Conservation (phyloP, 2,329 filamentous ascomycete genomes). For the Zymoseptoria crescenta region DNA sequence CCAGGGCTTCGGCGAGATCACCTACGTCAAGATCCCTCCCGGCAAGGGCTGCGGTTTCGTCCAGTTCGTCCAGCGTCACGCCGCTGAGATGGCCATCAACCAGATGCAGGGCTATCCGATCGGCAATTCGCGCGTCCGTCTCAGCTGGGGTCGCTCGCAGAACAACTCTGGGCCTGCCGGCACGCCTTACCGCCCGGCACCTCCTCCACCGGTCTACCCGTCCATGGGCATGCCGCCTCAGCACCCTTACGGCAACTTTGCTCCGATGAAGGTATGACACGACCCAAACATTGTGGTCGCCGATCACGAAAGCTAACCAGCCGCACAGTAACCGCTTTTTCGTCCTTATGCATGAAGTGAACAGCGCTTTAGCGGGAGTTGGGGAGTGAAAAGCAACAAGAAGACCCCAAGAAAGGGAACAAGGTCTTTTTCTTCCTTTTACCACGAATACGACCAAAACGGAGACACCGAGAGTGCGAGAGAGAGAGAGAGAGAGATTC, state of each 20-base stretch:
- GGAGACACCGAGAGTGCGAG: background rate
- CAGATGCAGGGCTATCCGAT: conserved; percentile 99
- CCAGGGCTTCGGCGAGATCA: conserved; percentile 98
- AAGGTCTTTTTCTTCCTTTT: conserved; percentile 8
- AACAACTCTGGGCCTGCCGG: conserved; percentile 97
- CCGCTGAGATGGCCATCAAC: conserved; percentile 99
- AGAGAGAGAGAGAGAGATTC: conserved; percentile 1
- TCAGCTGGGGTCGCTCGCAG: conserved; percentile 96
- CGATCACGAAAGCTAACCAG: conserved; percentile 7
- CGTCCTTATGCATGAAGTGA: conserved; percentile 33
- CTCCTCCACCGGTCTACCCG: conserved; percentile 66
- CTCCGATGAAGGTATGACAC: conserved; percentile 55
- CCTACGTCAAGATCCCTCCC: conserved; percentile 98
- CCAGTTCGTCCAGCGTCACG: conserved; percentile 97
- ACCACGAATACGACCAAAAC: background rate
- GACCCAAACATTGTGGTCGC: background rate
- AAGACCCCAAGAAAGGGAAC: background rate
- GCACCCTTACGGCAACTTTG: conserved; percentile 57
- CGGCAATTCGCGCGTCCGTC: conserved; percentile 92
- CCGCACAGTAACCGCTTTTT: conserved; percentile 27
- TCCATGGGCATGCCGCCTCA: conserved; percentile 57
- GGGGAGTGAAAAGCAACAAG: conserved; percentile 8
- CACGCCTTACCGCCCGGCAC: conserved; percentile 92
- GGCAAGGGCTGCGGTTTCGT: conserved; percentile 99
- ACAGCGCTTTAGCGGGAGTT: conserved; percentile 36